Conservation (phyloP, 2,329 filamentous ascomycete genomes). For the Xenoacremonium recifei region DNA sequence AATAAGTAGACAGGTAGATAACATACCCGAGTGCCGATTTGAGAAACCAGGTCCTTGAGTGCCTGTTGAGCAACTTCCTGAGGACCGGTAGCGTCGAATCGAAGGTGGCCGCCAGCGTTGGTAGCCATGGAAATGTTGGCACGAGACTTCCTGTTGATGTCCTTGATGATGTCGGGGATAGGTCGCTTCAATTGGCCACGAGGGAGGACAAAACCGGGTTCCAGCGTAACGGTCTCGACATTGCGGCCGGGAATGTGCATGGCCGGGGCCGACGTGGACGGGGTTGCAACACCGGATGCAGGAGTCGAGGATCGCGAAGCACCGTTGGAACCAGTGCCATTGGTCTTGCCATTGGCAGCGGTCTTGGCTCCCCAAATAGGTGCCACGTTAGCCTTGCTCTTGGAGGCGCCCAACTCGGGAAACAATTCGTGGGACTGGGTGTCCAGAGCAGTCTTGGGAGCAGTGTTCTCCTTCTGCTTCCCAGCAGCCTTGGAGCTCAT, state of each 20-base stretch:
- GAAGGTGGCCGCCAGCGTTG: constrained; percentile 68
- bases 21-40: constrained; percentile 80
- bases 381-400: constrained; percentile 66
- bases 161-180: constrained; percentile 79
- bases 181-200: constrained; percentile 80
- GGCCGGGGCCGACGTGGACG: constrained; percentile 37
- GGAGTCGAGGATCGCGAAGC: constrained; percentile 62
- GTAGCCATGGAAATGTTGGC: constrained; percentile 77
- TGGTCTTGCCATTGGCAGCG: constrained; percentile 48
- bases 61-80: constrained; percentile 83
- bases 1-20: background rate
- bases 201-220: constrained; percentile 73
- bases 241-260: constrained; percentile 82
- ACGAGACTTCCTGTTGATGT: constrained; percentile 90
- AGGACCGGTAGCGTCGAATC: constrained; percentile 83
- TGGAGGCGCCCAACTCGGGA: constrained; percentile 76
- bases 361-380: constrained; percentile 78
- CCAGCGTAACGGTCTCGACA: constrained; percentile 72
- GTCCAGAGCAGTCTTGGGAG: constrained; percentile 57
- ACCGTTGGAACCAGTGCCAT: constrained; percentile 55
- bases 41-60: constrained; percentile 82
- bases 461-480: constrained; percentile 62
- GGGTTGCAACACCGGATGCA: constrained; percentile 54
- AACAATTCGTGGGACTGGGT: constrained; percentile 89
- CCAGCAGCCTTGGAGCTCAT: constrained; percentile 63